Conservation (phyloP, 306 rosid species). For the Gillenia trifoliata region DNA sequence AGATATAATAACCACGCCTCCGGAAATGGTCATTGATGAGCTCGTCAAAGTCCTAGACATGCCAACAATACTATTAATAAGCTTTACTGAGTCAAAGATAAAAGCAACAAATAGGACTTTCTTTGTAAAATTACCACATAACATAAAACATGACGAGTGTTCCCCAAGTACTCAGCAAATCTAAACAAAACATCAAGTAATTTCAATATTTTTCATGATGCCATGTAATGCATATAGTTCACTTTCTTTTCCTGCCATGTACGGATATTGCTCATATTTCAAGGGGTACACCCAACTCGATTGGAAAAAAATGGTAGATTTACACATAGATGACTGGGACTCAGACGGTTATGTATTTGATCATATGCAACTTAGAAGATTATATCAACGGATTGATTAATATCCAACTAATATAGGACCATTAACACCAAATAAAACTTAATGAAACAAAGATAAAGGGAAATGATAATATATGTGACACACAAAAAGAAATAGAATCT, state of each 20-base stretch:
- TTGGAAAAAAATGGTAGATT: too few species aligned
- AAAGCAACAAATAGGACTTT: background rate
- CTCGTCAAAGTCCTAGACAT: slow-evolving; percentile 72
- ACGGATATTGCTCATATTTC: background rate
- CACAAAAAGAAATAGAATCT: background rate
- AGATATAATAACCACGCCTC: slow-evolving; percentile 82
- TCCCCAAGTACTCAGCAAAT: background rate
- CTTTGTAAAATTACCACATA: background rate
- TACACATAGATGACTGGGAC: too few species aligned
- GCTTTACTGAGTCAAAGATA: background rate
- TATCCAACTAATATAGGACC: background rate
- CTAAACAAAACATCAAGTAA: background rate
- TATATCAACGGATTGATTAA: background rate
- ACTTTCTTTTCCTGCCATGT: background rate
- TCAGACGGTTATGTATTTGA: too few species aligned
- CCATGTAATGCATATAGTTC: background rate
- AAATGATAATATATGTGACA: background rate
- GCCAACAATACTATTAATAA: slow-evolving; percentile 13
- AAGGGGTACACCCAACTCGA: background rate
- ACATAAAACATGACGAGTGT: background rate
- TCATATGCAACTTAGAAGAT: too few species aligned
- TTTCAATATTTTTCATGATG: background rate
- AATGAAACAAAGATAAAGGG: background rate
- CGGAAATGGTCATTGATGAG: slow-evolving; percentile 76
- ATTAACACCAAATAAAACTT: background rate